phyloP scores from a whole-genome alignment of 192 early-diverging fungal genomes.

The Coemansia sp. region DNA sequence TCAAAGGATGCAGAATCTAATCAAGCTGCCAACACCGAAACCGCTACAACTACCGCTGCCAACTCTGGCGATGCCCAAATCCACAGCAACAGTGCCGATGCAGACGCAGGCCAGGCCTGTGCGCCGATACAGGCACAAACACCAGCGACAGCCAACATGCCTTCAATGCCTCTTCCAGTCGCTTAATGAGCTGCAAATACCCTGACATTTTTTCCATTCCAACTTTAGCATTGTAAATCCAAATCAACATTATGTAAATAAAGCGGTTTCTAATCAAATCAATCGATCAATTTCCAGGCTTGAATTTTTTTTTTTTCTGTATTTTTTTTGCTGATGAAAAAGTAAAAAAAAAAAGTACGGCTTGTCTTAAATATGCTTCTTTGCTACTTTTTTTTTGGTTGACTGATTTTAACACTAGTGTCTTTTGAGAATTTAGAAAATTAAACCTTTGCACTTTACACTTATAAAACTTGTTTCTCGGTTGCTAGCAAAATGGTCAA shows the following conservation, averaged over 20 bases:
- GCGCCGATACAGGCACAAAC: neutral
- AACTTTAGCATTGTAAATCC: neutral
- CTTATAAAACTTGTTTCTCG: no score
- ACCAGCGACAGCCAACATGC: neutral
- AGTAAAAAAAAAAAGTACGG: neutral
- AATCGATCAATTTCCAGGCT: slow-evolving; percentile 8
- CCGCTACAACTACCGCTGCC: neutral
- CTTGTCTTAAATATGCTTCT: neutral
- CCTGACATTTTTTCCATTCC: neutral
- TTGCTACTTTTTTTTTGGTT: no score
- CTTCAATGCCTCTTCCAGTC: neutral
- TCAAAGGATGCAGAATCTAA: neutral
- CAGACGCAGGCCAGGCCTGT: neutral
- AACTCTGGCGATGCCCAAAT: neutral
- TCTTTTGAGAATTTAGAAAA: no score
- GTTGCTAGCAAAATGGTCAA: slow-evolving; percentile 37
- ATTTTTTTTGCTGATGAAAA: neutral
- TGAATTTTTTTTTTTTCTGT: slow-evolving; percentile 15
- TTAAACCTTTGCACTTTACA: neutral
- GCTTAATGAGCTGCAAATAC: neutral
- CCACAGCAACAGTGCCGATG: neutral
- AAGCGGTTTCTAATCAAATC: slow-evolving; percentile 2
- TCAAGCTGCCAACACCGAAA: slow-evolving; percentile 1
- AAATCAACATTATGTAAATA: slow-evolving; percentile 8
- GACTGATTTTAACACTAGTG: no score